Percentiles rank a stretch among this genome's conserved stretches.
Conservation (phyloP, 768 basidiomycete genomes). For the Lactarius sanguifluus region DNA sequence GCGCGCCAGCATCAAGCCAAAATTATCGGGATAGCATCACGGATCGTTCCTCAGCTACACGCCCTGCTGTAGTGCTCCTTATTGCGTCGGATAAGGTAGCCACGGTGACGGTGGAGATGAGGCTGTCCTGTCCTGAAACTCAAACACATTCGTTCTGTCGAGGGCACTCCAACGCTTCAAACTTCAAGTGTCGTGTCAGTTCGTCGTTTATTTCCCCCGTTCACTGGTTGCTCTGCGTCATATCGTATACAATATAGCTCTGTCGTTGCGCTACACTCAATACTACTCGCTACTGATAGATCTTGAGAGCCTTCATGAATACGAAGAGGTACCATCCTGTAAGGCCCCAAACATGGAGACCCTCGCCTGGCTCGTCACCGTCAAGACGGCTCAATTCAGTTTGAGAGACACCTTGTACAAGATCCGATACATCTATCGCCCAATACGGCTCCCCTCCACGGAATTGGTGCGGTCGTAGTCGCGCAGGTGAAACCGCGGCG, state of each 20-base stretch:
- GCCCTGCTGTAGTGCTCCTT: neutral
- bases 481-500: constrained; percentile 46
- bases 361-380: constrained; percentile 44
- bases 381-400: constrained; percentile 43
- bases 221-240: neutral
- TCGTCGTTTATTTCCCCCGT: neutral
- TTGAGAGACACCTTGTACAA: constrained; percentile 35
- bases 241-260: constrained; percentile 7
- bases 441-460: constrained; percentile 59
- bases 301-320: constrained; percentile 55
- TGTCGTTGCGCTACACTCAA: constrained; percentile 3
- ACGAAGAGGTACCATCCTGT: constrained; percentile 79
- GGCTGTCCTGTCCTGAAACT: neutral
- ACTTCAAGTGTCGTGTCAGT: neutral
- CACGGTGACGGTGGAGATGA: neutral
- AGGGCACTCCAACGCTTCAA: neutral
- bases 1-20: constrained; percentile 2
- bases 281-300: constrained; percentile 44
- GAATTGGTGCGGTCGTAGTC: constrained; percentile 54
- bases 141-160: neutral
- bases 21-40: neutral
- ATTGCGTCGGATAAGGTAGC: neutral
- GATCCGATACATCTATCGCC: constrained; percentile 65
- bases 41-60: no score
- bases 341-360: constrained; percentile 76